These are phyloP conservation scores for Sarocladium brachiariae DNA, from an alignment of 2,329 filamentous ascomycete species.

Conservation along the genomic window DNA sequence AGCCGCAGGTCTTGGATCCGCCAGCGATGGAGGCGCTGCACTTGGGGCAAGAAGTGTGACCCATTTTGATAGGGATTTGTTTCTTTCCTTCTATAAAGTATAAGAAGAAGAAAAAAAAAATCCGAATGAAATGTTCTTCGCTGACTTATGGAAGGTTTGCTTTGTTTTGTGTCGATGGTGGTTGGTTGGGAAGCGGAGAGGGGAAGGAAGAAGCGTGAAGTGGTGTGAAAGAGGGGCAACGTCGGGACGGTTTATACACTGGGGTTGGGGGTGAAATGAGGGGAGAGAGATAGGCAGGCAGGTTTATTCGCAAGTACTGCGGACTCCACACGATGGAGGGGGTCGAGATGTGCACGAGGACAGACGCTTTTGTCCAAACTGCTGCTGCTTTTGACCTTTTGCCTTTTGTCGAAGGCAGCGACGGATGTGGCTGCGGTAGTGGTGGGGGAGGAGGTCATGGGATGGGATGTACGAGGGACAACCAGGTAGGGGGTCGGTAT, in stretches of 20 bases:
- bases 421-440: no score
- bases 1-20: constrained; percentile 44
- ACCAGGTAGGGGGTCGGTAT: no score
- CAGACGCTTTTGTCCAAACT: no score
- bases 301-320: not conserved
- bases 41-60: constrained; percentile 44
- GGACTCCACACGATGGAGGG: not conserved
- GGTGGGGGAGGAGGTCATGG: not conserved
- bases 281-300: no score
- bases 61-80: not conserved
- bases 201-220: not conserved
- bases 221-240: not conserved
- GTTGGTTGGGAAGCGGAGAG: constrained; percentile 2
- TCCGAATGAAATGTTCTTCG: no score
- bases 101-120: not conserved
- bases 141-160: no score
- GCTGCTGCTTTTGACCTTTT: no score
- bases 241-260: constrained; percentile 7
- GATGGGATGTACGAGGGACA: no score
- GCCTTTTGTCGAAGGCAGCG: not conserved
- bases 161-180: constrained; percentile 4
- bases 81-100: not conserved
- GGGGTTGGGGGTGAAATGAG: no score
- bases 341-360: not conserved
- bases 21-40: constrained; percentile 42